Evolutionary conservation across 2,329 filamentous ascomycete genomes (phyloP).

Genomic region (Fusarium subglutinans): DNA sequence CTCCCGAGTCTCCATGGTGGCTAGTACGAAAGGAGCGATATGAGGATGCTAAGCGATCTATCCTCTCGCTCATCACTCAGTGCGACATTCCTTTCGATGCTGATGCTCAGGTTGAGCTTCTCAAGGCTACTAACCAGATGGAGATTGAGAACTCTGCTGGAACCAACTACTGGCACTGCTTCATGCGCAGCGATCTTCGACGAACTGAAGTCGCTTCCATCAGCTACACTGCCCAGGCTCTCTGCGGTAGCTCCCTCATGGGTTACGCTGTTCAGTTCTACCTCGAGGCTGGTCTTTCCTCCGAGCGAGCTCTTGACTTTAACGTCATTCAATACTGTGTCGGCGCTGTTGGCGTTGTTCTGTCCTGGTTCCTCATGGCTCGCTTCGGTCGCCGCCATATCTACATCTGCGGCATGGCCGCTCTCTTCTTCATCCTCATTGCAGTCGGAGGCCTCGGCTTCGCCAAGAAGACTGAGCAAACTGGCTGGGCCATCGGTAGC

Average conservation of each 20-base stretch:
- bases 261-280: conserved; percentile 18
- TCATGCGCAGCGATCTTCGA: conserved; percentile 17
- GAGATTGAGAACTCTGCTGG: conserved; percentile 22
- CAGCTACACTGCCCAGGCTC: conserved; percentile 6
- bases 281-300: conserved; percentile 1
- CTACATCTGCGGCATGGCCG: conserved; percentile 1
- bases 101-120: conserved; percentile 61
- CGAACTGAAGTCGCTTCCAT: conserved; percentile 12
- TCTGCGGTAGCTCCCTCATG: conserved; percentile 16
- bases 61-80: conserved; percentile 30
- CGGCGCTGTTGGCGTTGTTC: conserved; percentile 1
- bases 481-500: conserved; percentile 55
- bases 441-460: conserved; percentile 48
- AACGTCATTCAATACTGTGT: conserved; percentile 19
- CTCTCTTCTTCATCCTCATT: conserved; percentile 4
- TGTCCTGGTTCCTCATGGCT: conserved; percentile 16
- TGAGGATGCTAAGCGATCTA: conserved; percentile 49
- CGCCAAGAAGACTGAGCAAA: conserved; percentile 50
- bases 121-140: conserved; percentile 18
- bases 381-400: conserved; percentile 12
- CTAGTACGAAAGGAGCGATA: conserved; percentile 53
- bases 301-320: conserved; percentile 5
- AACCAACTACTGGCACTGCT: conserved; percentile 25
- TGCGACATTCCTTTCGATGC: conserved; percentile 11
- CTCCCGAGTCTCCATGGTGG: conserved; percentile 62